Conservation (phyloP, 116 monocot genomes). For the Phalaenopsis hybrid region DNA sequence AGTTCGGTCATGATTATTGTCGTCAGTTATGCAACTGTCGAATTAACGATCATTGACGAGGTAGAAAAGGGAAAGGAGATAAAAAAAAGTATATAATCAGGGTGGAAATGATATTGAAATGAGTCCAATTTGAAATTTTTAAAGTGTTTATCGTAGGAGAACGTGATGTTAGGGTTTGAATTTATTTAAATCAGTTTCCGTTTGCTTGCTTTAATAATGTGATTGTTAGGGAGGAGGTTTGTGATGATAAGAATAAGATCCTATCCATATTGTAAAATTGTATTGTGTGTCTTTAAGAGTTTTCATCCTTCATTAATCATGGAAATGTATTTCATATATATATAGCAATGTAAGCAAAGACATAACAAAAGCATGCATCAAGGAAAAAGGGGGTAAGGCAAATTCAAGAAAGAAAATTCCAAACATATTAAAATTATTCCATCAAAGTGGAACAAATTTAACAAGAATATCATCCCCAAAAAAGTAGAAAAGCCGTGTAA, state of each 20-base stretch:
- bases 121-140: constrained; percentile 2
- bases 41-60: too few relatives aligned
- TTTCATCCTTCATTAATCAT: not conserved
- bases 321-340: not conserved
- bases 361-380: too few relatives aligned
- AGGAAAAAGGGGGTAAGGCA: too few relatives aligned
- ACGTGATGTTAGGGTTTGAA: not conserved
- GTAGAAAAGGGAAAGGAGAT: not conserved
- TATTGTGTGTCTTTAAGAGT: not conserved
- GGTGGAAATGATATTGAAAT: not conserved
- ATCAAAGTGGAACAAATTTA: too few relatives aligned
- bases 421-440: too few relatives aligned
- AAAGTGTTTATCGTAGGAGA: not conserved
- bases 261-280: too few relatives aligned
- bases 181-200: not conserved
- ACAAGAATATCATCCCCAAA: too few relatives aligned
- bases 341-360: too few relatives aligned
- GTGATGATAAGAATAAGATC: not conserved
- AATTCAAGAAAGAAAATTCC: too few relatives aligned
- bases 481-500: too few relatives aligned
- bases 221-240: not conserved
- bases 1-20: not conserved
- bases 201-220: not conserved
- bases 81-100: not conserved
- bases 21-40: too few relatives aligned